Percentiles rank a stretch among this genome's conserved stretches.
phyloP scores from a whole-genome alignment of 2,329 filamentous ascomycete species.

The Ceratocystis lukuohia region DNA sequence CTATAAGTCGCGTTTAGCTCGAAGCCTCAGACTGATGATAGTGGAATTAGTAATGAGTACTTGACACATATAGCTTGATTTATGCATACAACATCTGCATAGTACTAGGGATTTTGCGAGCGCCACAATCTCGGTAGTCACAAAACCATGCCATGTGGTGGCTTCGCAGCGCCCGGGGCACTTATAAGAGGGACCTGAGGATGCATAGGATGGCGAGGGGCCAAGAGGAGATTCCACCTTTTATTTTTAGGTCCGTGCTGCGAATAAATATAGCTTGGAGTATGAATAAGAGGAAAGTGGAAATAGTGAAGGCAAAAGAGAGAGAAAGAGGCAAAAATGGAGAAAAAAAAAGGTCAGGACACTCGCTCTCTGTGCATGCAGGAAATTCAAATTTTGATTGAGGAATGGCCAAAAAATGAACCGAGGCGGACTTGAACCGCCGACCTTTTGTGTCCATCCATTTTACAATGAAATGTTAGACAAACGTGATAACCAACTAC shows the following conservation, averaged over 20 bases:
- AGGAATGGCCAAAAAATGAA: not conserved
- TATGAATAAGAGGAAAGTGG: not conserved
- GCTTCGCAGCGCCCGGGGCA: no score
- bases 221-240: not conserved
- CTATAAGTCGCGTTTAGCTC: not conserved
- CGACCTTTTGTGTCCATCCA: conserved; percentile 7
- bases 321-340: not conserved
- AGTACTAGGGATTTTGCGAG: not conserved
- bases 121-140: not conserved
- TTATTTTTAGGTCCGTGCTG: not conserved
- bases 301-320: not conserved
- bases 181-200: no score
- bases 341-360: not conserved
- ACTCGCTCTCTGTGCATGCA: not conserved
- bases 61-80: not conserved
- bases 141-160: not conserved
- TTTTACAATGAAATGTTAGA: not conserved
- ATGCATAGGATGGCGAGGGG: not conserved
- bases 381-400: not conserved
- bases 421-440: conserved; percentile 10
- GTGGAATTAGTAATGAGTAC: not conserved
- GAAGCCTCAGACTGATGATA: not conserved
- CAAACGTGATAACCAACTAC: conserved; percentile 12
- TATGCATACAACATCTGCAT: not conserved
- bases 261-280: not conserved